Evolutionary conservation across 2,329 filamentous ascomycete species (phyloP).

Genomic region (Calonectria honghensis): DNA sequence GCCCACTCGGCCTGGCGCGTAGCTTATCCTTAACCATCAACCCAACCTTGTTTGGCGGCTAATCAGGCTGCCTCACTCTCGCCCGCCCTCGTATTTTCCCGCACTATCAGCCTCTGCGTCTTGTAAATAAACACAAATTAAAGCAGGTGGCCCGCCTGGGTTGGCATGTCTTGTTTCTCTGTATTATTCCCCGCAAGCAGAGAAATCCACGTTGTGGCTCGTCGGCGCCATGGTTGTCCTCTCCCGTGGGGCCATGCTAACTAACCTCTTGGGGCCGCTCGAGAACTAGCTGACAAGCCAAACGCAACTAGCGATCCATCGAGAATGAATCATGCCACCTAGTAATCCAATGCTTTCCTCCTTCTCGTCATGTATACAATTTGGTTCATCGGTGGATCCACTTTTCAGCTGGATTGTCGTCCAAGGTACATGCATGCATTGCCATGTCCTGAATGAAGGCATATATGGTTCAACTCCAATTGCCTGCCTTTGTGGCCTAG

Average conservation of each 20-base stretch:
- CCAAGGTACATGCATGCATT: not conserved
- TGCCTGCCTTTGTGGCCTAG: too few species aligned
- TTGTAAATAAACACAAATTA: not conserved
- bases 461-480: too few species aligned
- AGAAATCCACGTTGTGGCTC: not conserved
- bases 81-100: not conserved
- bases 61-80: not conserved
- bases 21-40: conserved; percentile 25
- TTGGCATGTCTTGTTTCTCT: not conserved
- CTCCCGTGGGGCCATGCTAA: not conserved
- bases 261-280: not conserved
- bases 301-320: not conserved
- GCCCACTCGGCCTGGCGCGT: conserved; percentile 1
- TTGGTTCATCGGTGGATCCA: not conserved
- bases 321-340: not conserved
- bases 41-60: conserved; percentile 20
- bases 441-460: not conserved
- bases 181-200: not conserved
- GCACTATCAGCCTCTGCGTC: not conserved
- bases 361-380: not conserved
- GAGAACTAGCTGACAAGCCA: not conserved
- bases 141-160: not conserved
- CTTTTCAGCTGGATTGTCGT: not conserved
- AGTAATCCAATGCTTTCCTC: not conserved
- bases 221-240: not conserved